Percentiles rank a stretch among this genome's conserved stretches.
Conservation (phyloP, 192 early-diverging fungal species). For the Coemansia sp. region DNA sequence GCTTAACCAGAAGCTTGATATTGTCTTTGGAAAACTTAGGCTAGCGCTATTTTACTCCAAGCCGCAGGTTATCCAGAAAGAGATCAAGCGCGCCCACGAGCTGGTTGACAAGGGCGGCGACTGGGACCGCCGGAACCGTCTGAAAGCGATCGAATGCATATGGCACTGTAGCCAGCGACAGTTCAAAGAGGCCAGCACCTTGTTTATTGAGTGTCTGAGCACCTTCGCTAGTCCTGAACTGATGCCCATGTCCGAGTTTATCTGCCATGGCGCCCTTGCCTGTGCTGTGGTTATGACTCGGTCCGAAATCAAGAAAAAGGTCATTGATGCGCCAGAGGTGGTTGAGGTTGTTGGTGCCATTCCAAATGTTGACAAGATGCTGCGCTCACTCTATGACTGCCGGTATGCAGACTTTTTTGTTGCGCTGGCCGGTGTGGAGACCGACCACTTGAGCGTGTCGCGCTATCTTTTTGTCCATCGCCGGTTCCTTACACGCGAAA, state of each 20-base stretch:
- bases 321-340: slow-evolving; percentile 93
- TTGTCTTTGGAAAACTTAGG: slow-evolving; percentile 87
- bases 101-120: slow-evolving; percentile 98
- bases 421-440: slow-evolving; percentile 82
- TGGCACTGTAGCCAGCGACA: slow-evolving; percentile 92
- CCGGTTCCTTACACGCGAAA: slow-evolving; percentile 94
- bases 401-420: slow-evolving; percentile 92
- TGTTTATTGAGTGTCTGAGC: slow-evolving; percentile 92
- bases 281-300: slow-evolving; percentile 84
- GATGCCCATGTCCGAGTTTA: slow-evolving; percentile 97
- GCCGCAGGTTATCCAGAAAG: slow-evolving; percentile 58
- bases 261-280: slow-evolving; percentile 89
- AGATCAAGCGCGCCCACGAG: slow-evolving; percentile 55
- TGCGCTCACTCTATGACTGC: slow-evolving; percentile 87
- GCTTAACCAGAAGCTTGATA: slow-evolving; percentile 89
- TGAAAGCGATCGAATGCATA: slow-evolving; percentile 94
- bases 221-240: slow-evolving; percentile 97
- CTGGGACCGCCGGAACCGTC: slow-evolving; percentile 98
- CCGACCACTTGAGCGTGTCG: slow-evolving; percentile 66
- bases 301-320: slow-evolving; percentile 94
- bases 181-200: slow-evolving; percentile 87
- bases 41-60: slow-evolving; percentile 94
- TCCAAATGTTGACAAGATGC: slow-evolving; percentile 78
- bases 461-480: slow-evolving; percentile 85
- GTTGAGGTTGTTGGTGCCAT: slow-evolving; percentile 92